Conservation (phyloP, 208 protist genomes). For the Crithidia acanthocephali region DNA sequence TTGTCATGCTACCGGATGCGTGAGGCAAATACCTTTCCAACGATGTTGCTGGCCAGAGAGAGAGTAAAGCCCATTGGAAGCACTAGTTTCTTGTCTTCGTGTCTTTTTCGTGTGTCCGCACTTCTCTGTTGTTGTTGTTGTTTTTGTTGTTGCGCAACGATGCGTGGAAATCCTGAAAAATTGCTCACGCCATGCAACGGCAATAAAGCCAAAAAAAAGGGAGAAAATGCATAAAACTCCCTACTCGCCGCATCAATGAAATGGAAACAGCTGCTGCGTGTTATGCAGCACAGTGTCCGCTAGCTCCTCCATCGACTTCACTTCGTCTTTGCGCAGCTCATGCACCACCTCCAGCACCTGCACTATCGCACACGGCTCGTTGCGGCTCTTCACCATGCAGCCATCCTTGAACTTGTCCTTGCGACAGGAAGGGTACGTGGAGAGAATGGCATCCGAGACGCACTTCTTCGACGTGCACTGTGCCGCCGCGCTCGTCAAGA, state of each 20-base stretch:
- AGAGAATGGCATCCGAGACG: constrained; percentile 47
- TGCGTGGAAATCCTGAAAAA: background rate
- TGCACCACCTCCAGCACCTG: constrained; percentile 75
- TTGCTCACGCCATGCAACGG: background rate
- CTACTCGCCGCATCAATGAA: constrained; percentile 6
- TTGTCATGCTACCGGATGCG: no score
- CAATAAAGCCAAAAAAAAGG: background rate
- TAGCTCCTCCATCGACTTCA: constrained; percentile 51
- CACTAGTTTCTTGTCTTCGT: no score
- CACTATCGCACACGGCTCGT: constrained; percentile 71
- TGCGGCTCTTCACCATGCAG: constrained; percentile 66
- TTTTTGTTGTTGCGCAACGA: background rate
- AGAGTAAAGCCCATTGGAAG: no score
- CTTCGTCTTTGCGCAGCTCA: constrained; percentile 52
- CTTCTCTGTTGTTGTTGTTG: background rate
- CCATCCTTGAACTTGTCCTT: constrained; percentile 80
- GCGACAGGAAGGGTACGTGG: constrained; percentile 43
- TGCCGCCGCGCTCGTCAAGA: constrained; percentile 32
- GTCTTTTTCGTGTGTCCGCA: background rate
- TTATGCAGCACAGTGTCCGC: constrained; percentile 54
- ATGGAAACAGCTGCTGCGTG: constrained; percentile 66
- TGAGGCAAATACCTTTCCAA: no score
- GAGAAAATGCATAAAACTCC: no score
- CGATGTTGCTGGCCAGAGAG: no score
- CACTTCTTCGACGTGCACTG: constrained; percentile 15